Evolutionary conservation across 306 rosid species (phyloP).

Genomic region (Ammopiptanthus mongolicus): DNA sequence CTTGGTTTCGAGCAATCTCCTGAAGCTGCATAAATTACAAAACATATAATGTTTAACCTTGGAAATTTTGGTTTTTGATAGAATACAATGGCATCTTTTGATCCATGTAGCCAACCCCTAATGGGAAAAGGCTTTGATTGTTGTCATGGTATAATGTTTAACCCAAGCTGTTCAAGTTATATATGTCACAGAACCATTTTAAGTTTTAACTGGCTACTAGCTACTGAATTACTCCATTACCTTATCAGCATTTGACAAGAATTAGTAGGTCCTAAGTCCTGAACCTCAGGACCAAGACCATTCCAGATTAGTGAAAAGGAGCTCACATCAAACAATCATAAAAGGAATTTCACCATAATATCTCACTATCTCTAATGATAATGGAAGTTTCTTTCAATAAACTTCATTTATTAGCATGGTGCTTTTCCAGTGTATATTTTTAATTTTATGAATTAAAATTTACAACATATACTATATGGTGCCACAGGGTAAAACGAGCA

Average conservation of each 20-base stretch:
- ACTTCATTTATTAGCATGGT: not conserved
- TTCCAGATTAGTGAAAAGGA: not conserved
- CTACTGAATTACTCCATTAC: conserved; percentile 4
- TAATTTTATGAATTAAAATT: not conserved
- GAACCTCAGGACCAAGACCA: conserved; percentile 5
- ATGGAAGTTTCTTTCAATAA: not conserved
- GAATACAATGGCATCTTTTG: not conserved
- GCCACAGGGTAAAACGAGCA: not conserved
- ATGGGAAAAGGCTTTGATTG: not conserved
- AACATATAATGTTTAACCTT: conserved; percentile 1
- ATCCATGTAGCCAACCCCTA: not conserved
- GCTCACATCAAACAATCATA: conserved; percentile 2
- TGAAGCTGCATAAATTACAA: conserved; percentile 49
- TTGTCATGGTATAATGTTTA: not conserved
- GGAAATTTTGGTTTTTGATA: not conserved
- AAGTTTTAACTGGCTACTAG: conserved; percentile 1
- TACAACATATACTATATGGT: not conserved
- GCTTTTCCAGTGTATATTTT: not conserved
- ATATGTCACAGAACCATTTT: not conserved
- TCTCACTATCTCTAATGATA: not conserved
- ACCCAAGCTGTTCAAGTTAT: not conserved
- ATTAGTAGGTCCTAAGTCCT: not conserved
- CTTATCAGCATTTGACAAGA: conserved; percentile 17
- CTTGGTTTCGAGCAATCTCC: conserved; percentile 46
- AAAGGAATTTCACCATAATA: not conserved